Percentiles rank a stretch among this genome's conserved stretches.
Evolutionary conservation across 108 stramenopile genomes (phyloP).

Genomic region (Nitzschia sp.): DNA sequence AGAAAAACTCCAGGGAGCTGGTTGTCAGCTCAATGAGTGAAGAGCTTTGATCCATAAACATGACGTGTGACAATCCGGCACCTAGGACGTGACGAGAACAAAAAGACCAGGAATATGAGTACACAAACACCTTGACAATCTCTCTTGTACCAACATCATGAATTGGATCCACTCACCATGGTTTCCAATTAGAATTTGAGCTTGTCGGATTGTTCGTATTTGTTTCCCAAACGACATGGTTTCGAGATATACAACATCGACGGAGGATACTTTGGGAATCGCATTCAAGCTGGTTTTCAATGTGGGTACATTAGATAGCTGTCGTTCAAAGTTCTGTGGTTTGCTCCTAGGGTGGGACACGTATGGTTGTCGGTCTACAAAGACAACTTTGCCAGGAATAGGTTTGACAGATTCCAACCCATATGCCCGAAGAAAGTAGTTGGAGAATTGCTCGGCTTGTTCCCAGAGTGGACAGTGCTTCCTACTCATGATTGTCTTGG

Average conservation of each 20-base stretch:
- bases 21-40: slow-evolving; percentile 19
- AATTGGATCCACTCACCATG: slow-evolving; percentile 17
- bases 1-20: slow-evolving; percentile 14
- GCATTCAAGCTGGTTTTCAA: background rate
- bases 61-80: slow-evolving; percentile 25
- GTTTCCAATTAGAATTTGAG: slow-evolving; percentile 37
- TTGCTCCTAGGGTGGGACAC: slow-evolving; percentile 41
- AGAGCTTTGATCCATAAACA: slow-evolving; percentile 21
- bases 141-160: background rate
- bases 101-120: background rate
- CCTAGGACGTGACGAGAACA: background rate
- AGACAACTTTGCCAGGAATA: slow-evolving; percentile 30
- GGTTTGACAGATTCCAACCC: slow-evolving; percentile 12
- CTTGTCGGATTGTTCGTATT: slow-evolving; percentile 18
- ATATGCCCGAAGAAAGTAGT: slow-evolving; percentile 32
- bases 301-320: background rate
- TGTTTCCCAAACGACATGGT: slow-evolving; percentile 25
- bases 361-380: slow-evolving; percentile 46
- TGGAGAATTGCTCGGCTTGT: slow-evolving; percentile 27
- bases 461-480: background rate
- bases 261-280: slow-evolving; percentile 3
- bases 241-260: slow-evolving; percentile 29
- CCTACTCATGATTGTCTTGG: background rate
- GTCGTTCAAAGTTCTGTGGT: slow-evolving; percentile 9
- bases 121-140: no score